Evolutionary conservation across 768 basidiomycete genomes (phyloP).

Genomic region (Lentinula aciculospora): DNA sequence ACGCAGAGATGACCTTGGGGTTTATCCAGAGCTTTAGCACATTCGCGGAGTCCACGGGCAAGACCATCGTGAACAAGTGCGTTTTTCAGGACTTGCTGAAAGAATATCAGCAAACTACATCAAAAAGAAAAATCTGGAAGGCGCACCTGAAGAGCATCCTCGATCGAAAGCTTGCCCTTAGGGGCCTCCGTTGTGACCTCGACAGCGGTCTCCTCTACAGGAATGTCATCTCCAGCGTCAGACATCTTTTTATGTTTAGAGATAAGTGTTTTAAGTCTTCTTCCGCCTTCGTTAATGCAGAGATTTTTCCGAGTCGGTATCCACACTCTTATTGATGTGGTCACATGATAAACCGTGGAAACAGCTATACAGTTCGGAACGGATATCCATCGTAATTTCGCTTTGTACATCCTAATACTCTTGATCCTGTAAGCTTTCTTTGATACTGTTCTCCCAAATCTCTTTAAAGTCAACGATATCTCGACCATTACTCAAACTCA

Average conservation of each 20-base stretch:
- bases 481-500: conserved; percentile 71
- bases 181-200: conserved; percentile 87
- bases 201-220: conserved; percentile 52
- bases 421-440: conserved; percentile 16
- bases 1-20: conserved; percentile 98
- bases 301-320: conserved; percentile 30
- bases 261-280: conserved; percentile 51
- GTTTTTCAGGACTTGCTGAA: conserved; percentile 96
- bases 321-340: not conserved
- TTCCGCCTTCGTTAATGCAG: conserved; percentile 94
- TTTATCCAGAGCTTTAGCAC: conserved; percentile 97
- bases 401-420: too few species aligned
- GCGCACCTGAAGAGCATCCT: conserved; percentile 84
- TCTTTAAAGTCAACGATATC: conserved; percentile 71
- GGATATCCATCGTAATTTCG: too few species aligned
- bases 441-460: conserved; percentile 52
- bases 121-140: not conserved
- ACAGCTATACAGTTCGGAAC: not conserved
- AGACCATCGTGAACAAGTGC: conserved; percentile 98
- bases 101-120: not conserved
- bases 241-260: conserved; percentile 54
- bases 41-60: conserved; percentile 95
- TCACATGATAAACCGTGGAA: not conserved
- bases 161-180: conserved; percentile 92
- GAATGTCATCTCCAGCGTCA: conserved; percentile 97